A percentile compares a stretch with the other conserved stretches of the same genome.
phyloP scores from a whole-genome alignment of 2,329 filamentous ascomycete species.

The Lasiodiplodia theobromae region DNA sequence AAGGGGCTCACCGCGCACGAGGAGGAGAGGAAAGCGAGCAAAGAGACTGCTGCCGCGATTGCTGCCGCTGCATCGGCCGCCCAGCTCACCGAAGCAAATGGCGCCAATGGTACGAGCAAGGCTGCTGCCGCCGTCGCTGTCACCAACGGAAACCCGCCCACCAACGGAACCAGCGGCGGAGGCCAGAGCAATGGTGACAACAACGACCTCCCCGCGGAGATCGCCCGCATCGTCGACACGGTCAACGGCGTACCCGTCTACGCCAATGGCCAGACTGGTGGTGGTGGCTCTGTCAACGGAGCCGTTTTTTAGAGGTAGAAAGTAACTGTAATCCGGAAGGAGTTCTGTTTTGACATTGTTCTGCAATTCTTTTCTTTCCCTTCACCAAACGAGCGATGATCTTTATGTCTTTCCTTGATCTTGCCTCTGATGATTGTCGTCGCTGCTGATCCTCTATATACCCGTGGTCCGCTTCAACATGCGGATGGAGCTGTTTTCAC shows the following conservation, averaged over 20 bases:
- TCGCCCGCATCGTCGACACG: conserved; percentile 32
- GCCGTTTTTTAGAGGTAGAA: conserved; percentile 7
- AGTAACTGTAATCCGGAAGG: not conserved
- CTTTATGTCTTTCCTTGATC: not conserved
- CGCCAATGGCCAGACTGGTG: not conserved
- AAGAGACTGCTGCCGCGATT: not conserved
- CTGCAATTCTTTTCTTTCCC: not conserved
- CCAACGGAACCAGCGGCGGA: not conserved
- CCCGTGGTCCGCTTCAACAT: conserved; percentile 25
- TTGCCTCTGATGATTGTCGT: not conserved
- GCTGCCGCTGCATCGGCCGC: not conserved
- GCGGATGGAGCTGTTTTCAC: not conserved
- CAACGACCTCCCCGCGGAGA: not conserved
- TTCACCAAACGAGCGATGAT: not conserved
- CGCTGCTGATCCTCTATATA: not conserved
- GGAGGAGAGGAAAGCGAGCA: conserved; percentile 5
- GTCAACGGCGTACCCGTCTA: conserved; percentile 36
- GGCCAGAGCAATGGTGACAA: not conserved
- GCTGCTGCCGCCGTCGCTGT: not conserved
- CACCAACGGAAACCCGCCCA: not conserved
- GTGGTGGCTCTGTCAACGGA: conserved; percentile 2
- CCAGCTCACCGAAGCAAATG: not conserved
- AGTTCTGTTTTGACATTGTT: not conserved
- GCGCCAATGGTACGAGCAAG: not conserved
- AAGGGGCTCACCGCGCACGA: conserved; percentile 73